Evolutionary conservation across 257 asterid species (phyloP).

Genomic region (Catharanthus roseus): DNA sequence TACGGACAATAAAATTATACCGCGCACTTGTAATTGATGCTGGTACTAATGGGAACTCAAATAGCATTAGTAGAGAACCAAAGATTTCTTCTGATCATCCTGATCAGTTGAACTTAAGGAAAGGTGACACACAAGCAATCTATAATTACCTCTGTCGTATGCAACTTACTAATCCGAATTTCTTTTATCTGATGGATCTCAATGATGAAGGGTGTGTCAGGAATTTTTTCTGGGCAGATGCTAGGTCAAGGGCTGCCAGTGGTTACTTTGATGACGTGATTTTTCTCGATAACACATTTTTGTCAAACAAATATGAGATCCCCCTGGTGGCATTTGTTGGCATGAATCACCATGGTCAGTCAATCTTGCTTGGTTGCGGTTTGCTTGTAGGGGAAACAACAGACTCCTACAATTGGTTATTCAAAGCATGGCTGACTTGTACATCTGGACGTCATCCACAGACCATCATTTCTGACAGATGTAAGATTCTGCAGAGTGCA

Average conservation of each 20-base stretch:
- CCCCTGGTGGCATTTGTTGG: slow-evolving; percentile 74
- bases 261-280: slow-evolving; percentile 62
- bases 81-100: slow-evolving; percentile 28
- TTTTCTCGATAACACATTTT: slow-evolving; percentile 56
- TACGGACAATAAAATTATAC: slow-evolving; percentile 56
- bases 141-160: slow-evolving; percentile 64
- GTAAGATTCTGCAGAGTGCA: slow-evolving; percentile 59
- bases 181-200: slow-evolving; percentile 55
- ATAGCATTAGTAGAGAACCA: slow-evolving; percentile 31
- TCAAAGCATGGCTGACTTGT: slow-evolving; percentile 56
- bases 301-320: slow-evolving; percentile 62
- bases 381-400: slow-evolving; percentile 56
- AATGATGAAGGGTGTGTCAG: slow-evolving; percentile 56
- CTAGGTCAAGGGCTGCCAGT: slow-evolving; percentile 53
- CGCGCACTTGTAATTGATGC: slow-evolving; percentile 49
- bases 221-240: slow-evolving; percentile 69
- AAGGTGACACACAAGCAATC: slow-evolving; percentile 65
- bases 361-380: slow-evolving; percentile 78
- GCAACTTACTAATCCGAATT: slow-evolving; percentile 66
- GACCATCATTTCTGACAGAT: slow-evolving; percentile 66
- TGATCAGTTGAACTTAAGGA: slow-evolving; percentile 41
- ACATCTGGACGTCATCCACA: slow-evolving; percentile 47
- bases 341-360: slow-evolving; percentile 72
- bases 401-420: slow-evolving; percentile 60
- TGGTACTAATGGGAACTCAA: slow-evolving; percentile 38